A percentile compares a stretch with the other conserved stretches of the same genome.
Evolutionary conservation across 306 rosid species (phyloP).

Genomic region (Ochetophila trinervis): DNA sequence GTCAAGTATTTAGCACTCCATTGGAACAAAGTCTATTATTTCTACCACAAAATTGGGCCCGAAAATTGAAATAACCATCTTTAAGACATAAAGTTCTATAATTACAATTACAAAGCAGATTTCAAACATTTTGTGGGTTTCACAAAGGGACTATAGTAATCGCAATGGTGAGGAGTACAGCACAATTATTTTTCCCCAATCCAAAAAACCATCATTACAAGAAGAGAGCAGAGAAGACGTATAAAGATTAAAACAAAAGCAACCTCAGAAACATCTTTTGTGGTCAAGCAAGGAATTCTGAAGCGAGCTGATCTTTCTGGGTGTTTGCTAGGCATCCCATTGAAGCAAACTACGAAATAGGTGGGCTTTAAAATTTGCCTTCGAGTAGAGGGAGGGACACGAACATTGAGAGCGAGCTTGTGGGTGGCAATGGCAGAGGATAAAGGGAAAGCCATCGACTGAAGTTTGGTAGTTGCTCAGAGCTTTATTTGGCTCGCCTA

Average conservation of each 20-base stretch:
- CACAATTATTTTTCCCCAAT: not conserved
- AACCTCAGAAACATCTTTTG: constrained; percentile 36
- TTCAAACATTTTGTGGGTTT: not conserved
- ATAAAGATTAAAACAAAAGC: constrained; percentile 4
- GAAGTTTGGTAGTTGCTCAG: constrained; percentile 24
- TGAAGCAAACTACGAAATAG: constrained; percentile 27
- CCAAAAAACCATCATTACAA: not conserved
- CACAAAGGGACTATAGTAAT: not conserved
- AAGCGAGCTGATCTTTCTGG: constrained; percentile 23
- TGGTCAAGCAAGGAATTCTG: constrained; percentile 37
- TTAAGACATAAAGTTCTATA: not conserved
- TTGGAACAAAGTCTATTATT: not conserved
- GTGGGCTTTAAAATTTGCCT: constrained; percentile 15
- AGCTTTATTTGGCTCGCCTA: constrained; percentile 53
- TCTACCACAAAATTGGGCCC: not conserved
- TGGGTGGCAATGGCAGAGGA: constrained; percentile 40
- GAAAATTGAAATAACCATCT: not conserved
- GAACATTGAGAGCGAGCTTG: constrained; percentile 37
- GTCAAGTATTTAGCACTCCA: no score
- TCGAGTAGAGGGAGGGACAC: constrained; percentile 12
- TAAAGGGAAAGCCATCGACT: constrained; percentile 56
- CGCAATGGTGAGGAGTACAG: not conserved
- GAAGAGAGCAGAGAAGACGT: not conserved
- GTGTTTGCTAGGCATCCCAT: constrained; percentile 8
- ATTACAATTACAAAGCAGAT: not conserved